phyloP scores from a whole-genome alignment of 305 asterid species.

The Fraxinus floribunda region DNA sequence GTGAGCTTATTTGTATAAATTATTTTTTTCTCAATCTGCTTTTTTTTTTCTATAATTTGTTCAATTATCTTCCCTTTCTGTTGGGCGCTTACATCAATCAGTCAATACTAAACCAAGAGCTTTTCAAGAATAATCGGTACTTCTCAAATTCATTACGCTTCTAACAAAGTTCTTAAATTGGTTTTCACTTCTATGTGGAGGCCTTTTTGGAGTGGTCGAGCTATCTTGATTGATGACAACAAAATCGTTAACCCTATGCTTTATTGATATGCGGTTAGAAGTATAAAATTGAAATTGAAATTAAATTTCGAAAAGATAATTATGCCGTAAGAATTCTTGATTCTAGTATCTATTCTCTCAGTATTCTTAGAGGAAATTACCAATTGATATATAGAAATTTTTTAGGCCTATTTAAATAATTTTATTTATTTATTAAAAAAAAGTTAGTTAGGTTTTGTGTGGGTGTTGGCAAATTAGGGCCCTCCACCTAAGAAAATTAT shows the following conservation, averaged over 20 bases:
- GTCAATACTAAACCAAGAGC: no score
- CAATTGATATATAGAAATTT: neutral
- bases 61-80: no score
- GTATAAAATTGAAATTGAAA: no score
- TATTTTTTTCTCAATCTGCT: no score
- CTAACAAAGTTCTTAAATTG: neutral
- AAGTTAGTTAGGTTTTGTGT: neutral
- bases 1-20: no score
- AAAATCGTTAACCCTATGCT: neutral
- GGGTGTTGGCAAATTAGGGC: neutral
- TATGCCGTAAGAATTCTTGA: neutral
- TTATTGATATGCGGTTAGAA: neutral
- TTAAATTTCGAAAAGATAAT: neutral
- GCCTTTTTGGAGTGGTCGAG: neutral
- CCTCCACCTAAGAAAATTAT: constrained; percentile 1
- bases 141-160: neutral
- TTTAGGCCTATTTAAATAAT: neutral
- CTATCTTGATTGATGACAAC: neutral
- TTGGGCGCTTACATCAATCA: no score
- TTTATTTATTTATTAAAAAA: neutral
- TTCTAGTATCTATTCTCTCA: neutral
- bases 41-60: no score
- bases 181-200: neutral
- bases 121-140: neutral
- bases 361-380: no score